A percentile compares a stretch with the other conserved stretches of the same genome.
Evolutionary conservation across 1,284 basidiomycete species (phyloP).

Genomic region (Trichosporon inkin): DNA sequence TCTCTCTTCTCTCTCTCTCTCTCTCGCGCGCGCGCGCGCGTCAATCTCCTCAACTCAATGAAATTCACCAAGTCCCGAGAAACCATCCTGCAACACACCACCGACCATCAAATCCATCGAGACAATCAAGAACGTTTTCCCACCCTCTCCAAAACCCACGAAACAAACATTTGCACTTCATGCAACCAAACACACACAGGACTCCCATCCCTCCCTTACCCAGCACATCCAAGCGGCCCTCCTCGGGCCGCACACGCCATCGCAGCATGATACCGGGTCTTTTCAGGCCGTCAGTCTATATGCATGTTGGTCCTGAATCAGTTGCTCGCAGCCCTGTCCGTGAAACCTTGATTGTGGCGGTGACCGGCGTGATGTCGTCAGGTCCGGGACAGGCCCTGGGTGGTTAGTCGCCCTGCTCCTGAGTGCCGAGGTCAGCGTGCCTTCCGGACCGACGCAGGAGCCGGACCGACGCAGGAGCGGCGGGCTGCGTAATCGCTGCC

Average conservation of each 20-base stretch:
- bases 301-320: slow-evolving; percentile 3
- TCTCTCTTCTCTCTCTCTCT: slow-evolving; percentile 19
- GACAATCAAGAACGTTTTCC: background rate
- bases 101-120: background rate
- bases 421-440: too few relatives aligned
- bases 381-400: too few relatives aligned
- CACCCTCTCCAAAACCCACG: background rate
- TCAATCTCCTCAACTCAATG: slow-evolving; percentile 11
- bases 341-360: too few relatives aligned
- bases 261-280: background rate
- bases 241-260: background rate
- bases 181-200: background rate
- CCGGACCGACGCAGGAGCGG: too few relatives aligned
- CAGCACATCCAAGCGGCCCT: slow-evolving; percentile 3
- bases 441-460: too few relatives aligned
- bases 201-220: background rate
- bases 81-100: background rate
- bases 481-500: too few relatives aligned
- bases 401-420: too few relatives aligned
- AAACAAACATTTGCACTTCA: background rate
- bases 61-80: background rate
- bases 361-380: too few relatives aligned
- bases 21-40: too few relatives aligned
- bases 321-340: too few relatives aligned
- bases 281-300: background rate